Evolutionary conservation across 2,329 filamentous ascomycete species (phyloP), one percentile per base, ranked within the genome.

Genomic region (Phialophora tarda): DNA sequence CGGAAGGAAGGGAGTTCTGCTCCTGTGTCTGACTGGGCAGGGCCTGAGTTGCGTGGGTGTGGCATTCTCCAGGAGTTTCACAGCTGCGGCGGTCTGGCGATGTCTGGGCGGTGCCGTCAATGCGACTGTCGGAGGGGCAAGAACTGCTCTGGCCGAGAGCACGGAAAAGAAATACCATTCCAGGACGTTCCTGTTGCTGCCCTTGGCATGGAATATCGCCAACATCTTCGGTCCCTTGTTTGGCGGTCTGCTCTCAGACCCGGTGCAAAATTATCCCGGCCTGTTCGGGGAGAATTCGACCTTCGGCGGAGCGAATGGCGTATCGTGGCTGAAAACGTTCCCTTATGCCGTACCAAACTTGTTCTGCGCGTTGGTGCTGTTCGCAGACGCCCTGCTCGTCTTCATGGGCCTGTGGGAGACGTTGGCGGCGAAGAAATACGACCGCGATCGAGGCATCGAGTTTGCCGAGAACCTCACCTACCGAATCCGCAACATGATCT

Each of bases 1-100:
- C 26, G 93, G 92, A 0, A 85, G 92, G 51, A 96, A 95, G 77
- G 86, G 85, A 6, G 91, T 94, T 14, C 81, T 96, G 47, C 80
- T 95, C 65, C 86, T 95, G 57, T 91, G 92, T 0, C 78, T 96
- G 26, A 68, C 87, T 0, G 92, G 92, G 0, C 92, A 89, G 0
- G 83, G 83, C 57, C 73, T 89, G 10, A 88, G 88, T 5, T 88
- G 86, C 68, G 74, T 91, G 21, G 89, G 88, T 0, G 90, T 91
- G 72, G 90, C 88, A 0, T 89, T 91, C 73, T 86, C 87, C 12
- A 82, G 82, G 21, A 88, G 82, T 26, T 91, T 92, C 72, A 81
- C 79, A 57, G 77, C 81, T 70, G 89, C 89, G 2, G 84, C 90
- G 11, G 60, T 65, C 62, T 93, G 89, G 83, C 81, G 91, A 17